A percentile compares a stretch with the other conserved stretches of the same genome.
phyloP scores from a whole-genome alignment of 305 asterid genomes.

The Solanum hybrid region DNA sequence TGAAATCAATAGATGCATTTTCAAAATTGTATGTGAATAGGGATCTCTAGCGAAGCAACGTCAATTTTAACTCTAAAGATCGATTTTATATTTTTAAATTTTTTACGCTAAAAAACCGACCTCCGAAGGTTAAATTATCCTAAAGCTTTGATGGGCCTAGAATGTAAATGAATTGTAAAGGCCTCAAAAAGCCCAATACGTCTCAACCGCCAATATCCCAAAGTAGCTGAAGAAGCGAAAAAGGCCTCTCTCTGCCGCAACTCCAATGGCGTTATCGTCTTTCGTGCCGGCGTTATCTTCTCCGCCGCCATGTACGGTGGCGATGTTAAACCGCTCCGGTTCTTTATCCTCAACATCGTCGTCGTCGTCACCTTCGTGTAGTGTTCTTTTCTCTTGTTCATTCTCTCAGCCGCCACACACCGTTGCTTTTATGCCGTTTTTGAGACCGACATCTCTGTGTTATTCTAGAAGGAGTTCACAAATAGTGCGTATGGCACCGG shows the following conservation, averaged over 20 bases:
- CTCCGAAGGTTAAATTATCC: not conserved
- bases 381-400: not conserved
- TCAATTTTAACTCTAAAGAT: not conserved
- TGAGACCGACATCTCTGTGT: not conserved
- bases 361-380: not conserved
- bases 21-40: not conserved
- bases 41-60: not conserved
- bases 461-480: conserved; percentile 26
- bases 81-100: not conserved
- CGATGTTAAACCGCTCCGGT: not conserved
- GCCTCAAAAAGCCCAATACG: conserved; percentile 2
- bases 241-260: not conserved
- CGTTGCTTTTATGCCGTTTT: conserved; percentile 12
- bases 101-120: not conserved
- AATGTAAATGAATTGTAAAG: not conserved
- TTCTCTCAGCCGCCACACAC: not conserved
- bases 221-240: not conserved
- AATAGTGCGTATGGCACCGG: conserved; percentile 87
- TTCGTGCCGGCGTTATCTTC: conserved; percentile 12
- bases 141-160: not conserved
- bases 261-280: conserved; percentile 22
- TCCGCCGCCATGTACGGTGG: conserved; percentile 5
- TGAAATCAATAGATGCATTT: not conserved
- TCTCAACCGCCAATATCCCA: not conserved
- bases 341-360: not conserved